phyloP scores from a whole-genome alignment of 1,139 yeast genomes.

The Diutina neorugosa region DNA sequence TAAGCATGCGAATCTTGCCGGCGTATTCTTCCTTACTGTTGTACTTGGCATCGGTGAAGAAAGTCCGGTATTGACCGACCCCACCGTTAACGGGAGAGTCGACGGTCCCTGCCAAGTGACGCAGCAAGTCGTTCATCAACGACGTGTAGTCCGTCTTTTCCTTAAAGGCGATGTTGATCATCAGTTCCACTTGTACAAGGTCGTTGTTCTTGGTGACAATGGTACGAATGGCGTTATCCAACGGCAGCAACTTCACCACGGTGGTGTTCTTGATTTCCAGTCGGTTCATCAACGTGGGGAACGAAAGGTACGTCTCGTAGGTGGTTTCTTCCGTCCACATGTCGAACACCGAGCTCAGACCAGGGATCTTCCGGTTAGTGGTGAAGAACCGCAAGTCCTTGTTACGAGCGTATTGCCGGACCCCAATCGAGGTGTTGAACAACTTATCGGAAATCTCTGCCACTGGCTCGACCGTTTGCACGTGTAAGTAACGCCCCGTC shows the following conservation, averaged over 20 bases:
- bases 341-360: conserved; percentile 60
- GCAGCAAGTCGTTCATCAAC: conserved; percentile 54
- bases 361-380: conserved; percentile 61
- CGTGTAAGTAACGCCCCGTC: conserved; percentile 65
- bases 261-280: conserved; percentile 49
- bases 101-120: conserved; percentile 77
- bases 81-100: conserved; percentile 94
- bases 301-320: conserved; percentile 61
- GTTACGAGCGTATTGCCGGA: conserved; percentile 58
- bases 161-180: conserved; percentile 43
- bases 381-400: conserved; percentile 62
- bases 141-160: conserved; percentile 40
- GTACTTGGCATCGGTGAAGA: conserved; percentile 37
- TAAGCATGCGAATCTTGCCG: conserved; percentile 37
- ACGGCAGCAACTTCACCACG: conserved; percentile 66
- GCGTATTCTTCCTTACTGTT: conserved; percentile 29
- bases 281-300: conserved; percentile 85
- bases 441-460: conserved; percentile 39
- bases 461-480: conserved; percentile 62
- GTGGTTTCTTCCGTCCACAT: conserved; percentile 85
- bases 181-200: conserved; percentile 53
- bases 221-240: conserved; percentile 69
- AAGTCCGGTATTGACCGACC: conserved; percentile 69
- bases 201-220: conserved; percentile 61
- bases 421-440: conserved; percentile 42